These are phyloP conservation scores for Raphanus sativus DNA, from an alignment of 345 rosid species.

Conservation along the genomic window DNA sequence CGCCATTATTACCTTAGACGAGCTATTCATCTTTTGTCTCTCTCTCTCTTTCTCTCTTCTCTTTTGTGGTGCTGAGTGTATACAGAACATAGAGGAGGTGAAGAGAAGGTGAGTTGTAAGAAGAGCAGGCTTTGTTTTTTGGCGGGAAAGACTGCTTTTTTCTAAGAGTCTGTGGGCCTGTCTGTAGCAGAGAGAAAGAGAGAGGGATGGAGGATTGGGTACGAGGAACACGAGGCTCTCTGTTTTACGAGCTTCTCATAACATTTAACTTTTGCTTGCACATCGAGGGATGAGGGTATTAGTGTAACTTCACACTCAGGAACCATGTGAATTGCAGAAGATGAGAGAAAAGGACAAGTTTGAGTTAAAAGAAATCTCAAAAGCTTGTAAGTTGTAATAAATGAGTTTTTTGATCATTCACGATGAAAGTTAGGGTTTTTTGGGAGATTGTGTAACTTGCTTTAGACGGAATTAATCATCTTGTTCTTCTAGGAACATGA, in stretches of 20 bases:
- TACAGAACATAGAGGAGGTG: not conserved
- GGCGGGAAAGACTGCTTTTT: constrained; percentile 37
- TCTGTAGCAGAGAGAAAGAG: not conserved
- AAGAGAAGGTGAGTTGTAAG: constrained; percentile 14
- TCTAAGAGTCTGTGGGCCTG: constrained; percentile 12
- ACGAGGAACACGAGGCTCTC: constrained; percentile 39
- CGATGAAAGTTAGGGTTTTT: not conserved
- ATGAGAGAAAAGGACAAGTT: not conserved
- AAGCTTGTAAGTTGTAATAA: not conserved
- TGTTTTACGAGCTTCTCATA: constrained; percentile 27
- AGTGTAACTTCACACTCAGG: not conserved
- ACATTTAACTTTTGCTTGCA: not conserved
- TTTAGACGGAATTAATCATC: not conserved
- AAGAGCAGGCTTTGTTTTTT: constrained; percentile 15
- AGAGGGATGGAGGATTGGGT: constrained; percentile 28
- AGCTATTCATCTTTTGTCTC: constrained; percentile 55
- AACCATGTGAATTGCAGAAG: constrained; percentile 7
- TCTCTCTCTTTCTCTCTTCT: not conserved
- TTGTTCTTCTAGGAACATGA: not conserved
- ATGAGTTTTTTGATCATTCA: not conserved
- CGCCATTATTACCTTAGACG: constrained; percentile 80
- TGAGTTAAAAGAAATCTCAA: not conserved
- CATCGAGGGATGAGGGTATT: not conserved
- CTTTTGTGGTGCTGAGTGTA: not conserved
- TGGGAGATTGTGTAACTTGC: not conserved